Base-by-base conservation (phyloP, 805 yeast species). In the Lipomyces yamanashiensis region DNA sequence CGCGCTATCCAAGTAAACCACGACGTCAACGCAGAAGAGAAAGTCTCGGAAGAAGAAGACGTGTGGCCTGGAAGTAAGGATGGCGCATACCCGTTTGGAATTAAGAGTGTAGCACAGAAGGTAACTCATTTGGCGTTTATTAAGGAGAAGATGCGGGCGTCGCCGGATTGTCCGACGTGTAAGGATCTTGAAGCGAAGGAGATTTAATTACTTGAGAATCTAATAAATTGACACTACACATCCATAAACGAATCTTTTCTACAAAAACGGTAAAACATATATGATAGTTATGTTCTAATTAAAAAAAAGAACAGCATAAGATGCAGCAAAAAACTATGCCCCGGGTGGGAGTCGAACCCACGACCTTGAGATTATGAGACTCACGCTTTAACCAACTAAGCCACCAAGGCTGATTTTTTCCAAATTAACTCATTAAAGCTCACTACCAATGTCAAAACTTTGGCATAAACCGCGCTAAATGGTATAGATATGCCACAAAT, bases 281-380 rank as follows among this genome's bases (percentile, higher is more conserved):
- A n/a, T n/a, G n/a, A n/a, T n/a, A n/a, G n/a, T n/a, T n/a, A n/a
- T n/a, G n/a, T 17, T 37, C 28, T 33, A 36, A 39, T 39, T n/a
- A 49, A 33, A 33, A 23, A 34, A 10, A 49, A 34, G 15, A 17
- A 19, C 3, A 37, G 44, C n/a, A 49, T n/a, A n/a, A n/a, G n/a
- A n/a, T n/a, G n/a, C n/a, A n/a, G n/a, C n/a, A 54, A 28, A 23
- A 41, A 6, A 44, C 54, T 19, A 28, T 76, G 58, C 78, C 76
- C 56, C 72, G 74, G 68, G 68, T 72, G 67, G 66, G 69, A 57
- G 71, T 69, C 54, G 74, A 71, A 52, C 76, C 77, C 67, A 75
- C 70, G 71, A 66, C 71, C 69, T 68, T 62, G 69, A 68, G 71
- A 62, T 66, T 66, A 59, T 66, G 69, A 66, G 69, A 66, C 69